phyloP scores from a whole-genome alignment of 352 stramenopile genomes.

The Blastocystis sp. region DNA sequence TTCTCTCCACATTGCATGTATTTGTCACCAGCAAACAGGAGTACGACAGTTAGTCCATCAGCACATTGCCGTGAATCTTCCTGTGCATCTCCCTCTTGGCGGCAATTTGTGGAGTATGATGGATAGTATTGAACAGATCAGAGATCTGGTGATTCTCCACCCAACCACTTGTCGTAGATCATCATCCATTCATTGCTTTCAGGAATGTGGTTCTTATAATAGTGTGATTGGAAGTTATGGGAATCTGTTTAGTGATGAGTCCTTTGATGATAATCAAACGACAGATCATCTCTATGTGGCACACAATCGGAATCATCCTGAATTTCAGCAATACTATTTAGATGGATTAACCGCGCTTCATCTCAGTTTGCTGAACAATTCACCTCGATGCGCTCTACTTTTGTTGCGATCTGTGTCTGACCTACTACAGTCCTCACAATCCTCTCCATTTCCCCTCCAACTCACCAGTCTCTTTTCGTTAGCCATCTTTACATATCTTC shows the following conservation, averaged over 20 bases:
- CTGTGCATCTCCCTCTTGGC: neutral
- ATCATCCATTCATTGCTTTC: neutral
- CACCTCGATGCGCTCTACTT: constrained; percentile 20
- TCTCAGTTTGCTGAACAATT: neutral
- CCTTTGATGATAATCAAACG: neutral
- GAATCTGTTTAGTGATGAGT: neutral
- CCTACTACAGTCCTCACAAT: neutral
- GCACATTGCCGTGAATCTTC: neutral
- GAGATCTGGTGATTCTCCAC: neutral
- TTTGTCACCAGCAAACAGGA: neutral
- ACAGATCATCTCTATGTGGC: neutral
- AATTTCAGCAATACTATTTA: neutral
- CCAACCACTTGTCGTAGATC: neutral
- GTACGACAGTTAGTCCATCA: constrained; percentile 12
- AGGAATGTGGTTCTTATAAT: neutral
- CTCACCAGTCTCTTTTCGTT: neutral
- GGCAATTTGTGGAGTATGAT: neutral
- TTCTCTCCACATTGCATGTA: constrained; percentile 41
- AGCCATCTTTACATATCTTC: constrained; percentile 26
- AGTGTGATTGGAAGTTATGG: neutral
- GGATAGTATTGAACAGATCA: constrained; percentile 26
- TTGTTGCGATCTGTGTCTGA: neutral
- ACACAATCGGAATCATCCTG: neutral
- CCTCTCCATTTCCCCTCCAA: neutral
- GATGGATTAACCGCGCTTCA: constrained; percentile 21